Evolutionary conservation across 1,284 basidiomycete species (phyloP).

Genomic region (Papiliotrema terrestris): DNA sequence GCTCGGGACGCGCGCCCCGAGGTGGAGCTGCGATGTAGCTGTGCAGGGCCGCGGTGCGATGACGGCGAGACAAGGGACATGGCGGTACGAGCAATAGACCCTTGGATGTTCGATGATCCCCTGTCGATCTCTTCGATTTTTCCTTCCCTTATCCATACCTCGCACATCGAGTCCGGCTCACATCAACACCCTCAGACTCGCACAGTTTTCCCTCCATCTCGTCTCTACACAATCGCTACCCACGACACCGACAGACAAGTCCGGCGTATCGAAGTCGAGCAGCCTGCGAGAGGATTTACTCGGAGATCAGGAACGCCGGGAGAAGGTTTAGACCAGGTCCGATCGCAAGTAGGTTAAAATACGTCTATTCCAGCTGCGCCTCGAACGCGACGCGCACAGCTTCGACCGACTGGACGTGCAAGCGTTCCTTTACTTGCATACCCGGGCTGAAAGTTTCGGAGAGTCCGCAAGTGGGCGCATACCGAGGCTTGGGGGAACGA

Average conservation of each 20-base stretch:
- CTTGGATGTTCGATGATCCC: too few species aligned
- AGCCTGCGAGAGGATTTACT: not conserved
- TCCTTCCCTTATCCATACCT: not conserved
- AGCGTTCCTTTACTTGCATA: not conserved
- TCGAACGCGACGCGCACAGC: not conserved
- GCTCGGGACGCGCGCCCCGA: not conserved
- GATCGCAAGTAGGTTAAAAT: not conserved
- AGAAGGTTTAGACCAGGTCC: constrained; percentile 4
- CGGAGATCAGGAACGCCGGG: not conserved
- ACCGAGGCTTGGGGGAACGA: too few species aligned
- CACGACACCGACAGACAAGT: not conserved
- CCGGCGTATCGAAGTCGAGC: not conserved
- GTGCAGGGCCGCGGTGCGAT: not conserved
- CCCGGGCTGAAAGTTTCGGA: not conserved
- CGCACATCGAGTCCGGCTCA: not conserved
- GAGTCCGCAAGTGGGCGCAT: not conserved
- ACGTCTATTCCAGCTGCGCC: not conserved
- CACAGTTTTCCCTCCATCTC: not conserved
- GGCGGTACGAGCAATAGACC: too few species aligned
- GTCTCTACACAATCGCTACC: not conserved
- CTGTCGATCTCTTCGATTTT: too few species aligned
- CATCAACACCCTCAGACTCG: not conserved
- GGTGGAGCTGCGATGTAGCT: not conserved
- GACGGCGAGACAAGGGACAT: not conserved
- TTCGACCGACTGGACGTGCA: not conserved